A percentile compares a stretch with the other conserved stretches of the same genome.
Conservation (phyloP, 2,329 filamentous ascomycete genomes). For the Ustulina deusta region DNA sequence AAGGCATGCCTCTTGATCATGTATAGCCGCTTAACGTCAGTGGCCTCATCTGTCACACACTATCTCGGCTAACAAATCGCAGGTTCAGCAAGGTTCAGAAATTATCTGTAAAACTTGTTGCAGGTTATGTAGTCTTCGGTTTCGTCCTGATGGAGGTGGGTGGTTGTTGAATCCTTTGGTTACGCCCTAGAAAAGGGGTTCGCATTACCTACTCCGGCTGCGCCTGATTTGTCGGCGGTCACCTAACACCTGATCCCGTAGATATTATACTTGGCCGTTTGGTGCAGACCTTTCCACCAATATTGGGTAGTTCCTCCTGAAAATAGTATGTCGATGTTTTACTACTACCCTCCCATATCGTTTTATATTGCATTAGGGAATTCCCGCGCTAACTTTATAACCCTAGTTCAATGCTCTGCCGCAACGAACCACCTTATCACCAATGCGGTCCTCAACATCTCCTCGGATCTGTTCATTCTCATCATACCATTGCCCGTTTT, state of each 20-base stretch:
- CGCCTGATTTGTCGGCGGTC: not conserved
- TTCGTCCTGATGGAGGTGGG: slow-evolving; percentile 62
- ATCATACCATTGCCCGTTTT: slow-evolving; percentile 67
- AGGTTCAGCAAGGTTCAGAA: slow-evolving; percentile 62
- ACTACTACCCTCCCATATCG: not conserved
- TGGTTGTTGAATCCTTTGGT: not conserved
- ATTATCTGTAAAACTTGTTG: slow-evolving; percentile 61
- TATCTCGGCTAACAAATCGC: not conserved
- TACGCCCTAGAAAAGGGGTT: not conserved
- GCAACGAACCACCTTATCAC: slow-evolving; percentile 68
- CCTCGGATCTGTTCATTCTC: slow-evolving; percentile 70
- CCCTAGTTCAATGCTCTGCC: slow-evolving; percentile 66
- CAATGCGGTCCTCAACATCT: slow-evolving; percentile 70
- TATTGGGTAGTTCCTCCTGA: slow-evolving; percentile 69
- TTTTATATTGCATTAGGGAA: slow-evolving; percentile 5
- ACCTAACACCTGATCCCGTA: slow-evolving; percentile 5
- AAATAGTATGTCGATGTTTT: slow-evolving; percentile 54
- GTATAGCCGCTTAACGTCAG: slow-evolving; percentile 66
- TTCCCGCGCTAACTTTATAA: slow-evolving; percentile 17
- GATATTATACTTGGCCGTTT: slow-evolving; percentile 53
- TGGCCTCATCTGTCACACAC: slow-evolving; percentile 19
- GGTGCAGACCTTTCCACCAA: slow-evolving; percentile 67
- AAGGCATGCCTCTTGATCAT: slow-evolving; percentile 69
- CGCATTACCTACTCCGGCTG: not conserved
- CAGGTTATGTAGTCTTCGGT: slow-evolving; percentile 60